phyloP scores from a whole-genome alignment of 2,329 filamentous ascomycete species.

The Penicillium hordei region DNA sequence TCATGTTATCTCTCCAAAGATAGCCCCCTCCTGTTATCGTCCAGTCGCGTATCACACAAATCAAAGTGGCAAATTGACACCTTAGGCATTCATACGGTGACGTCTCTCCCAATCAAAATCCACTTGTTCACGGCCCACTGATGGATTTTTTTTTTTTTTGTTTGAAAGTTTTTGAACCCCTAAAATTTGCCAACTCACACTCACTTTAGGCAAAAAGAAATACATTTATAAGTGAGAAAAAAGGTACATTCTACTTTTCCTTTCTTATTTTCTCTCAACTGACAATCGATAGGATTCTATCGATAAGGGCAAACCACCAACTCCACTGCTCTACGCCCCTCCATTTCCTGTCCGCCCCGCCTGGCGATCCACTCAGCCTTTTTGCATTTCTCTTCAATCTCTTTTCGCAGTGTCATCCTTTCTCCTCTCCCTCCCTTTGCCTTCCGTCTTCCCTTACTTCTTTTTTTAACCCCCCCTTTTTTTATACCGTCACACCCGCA shows the following conservation, averaged over 20 bases:
- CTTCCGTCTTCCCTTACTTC: constrained; percentile 11
- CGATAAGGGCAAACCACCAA: constrained; percentile 41
- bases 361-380: constrained; percentile 35
- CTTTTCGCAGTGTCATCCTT: constrained; percentile 20
- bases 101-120: constrained; percentile 12
- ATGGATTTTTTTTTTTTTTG: constrained; percentile 14
- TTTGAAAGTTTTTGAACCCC: neutral
- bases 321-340: constrained; percentile 29
- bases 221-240: neutral
- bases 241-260: neutral
- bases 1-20: neutral
- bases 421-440: constrained; percentile 12
- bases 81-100: constrained; percentile 8
- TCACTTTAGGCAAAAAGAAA: neutral
- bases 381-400: constrained; percentile 36
- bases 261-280: constrained; percentile 1
- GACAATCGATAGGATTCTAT: constrained; percentile 31
- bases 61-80: constrained; percentile 6
- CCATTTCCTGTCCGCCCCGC: constrained; percentile 30
- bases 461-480: constrained; percentile 11
- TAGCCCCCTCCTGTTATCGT: neutral
- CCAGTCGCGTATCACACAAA: constrained; percentile 7
- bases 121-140: constrained; percentile 3
- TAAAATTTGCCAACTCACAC: neutral
- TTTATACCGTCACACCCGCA: constrained; percentile 23